Percentiles rank a stretch among this genome's conserved stretches.
These are phyloP conservation scores for Talaromyces marneffei DNA, from an alignment of 2,329 filamentous ascomycete species.

Conservation along the genomic window DNA sequence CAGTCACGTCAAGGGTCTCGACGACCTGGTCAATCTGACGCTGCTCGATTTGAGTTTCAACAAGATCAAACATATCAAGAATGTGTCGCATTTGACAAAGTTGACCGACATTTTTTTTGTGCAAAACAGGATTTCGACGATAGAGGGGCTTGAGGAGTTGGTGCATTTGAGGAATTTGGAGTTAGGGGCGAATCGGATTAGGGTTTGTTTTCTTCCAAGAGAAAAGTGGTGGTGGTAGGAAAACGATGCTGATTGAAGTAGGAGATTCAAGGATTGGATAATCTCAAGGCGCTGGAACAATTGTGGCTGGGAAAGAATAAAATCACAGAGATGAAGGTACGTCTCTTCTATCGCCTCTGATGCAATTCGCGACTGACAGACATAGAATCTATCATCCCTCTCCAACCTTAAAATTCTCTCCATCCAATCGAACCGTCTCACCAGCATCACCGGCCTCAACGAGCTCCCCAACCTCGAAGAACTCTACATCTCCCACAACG, in stretches of 20 bases:
- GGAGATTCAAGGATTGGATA: constrained; percentile 79
- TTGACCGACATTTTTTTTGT: constrained; percentile 86
- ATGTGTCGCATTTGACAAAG: constrained; percentile 68
- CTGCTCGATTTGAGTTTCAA: constrained; percentile 93
- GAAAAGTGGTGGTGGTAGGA: background rate
- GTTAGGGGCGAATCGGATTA: constrained; percentile 84
- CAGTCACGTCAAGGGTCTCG: constrained; percentile 75
- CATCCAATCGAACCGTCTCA: constrained; percentile 91
- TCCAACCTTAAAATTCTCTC: constrained; percentile 79
- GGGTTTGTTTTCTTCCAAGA: constrained; percentile 36
- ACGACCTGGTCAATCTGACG: constrained; percentile 67
- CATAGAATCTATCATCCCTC: constrained; percentile 61
- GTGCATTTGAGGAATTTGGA: constrained; percentile 75
- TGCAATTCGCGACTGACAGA: background rate
- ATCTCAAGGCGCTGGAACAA: constrained; percentile 71
- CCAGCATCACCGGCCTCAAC: constrained; percentile 68
- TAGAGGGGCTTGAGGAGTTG: constrained; percentile 76
- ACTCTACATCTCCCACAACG: constrained; percentile 92
- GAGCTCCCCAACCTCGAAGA: constrained; percentile 74
- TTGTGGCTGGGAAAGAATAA: constrained; percentile 97
- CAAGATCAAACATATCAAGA: constrained; percentile 98
- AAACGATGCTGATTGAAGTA: constrained; percentile 18
- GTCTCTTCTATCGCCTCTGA: background rate
- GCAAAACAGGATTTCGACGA: constrained; percentile 84
- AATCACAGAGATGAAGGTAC: constrained; percentile 70